A percentile compares a stretch with the other conserved stretches of the same genome.
Evolutionary conservation across 2,329 filamentous ascomycete genomes (phyloP).

Genomic region (Neonectria coccinea): DNA sequence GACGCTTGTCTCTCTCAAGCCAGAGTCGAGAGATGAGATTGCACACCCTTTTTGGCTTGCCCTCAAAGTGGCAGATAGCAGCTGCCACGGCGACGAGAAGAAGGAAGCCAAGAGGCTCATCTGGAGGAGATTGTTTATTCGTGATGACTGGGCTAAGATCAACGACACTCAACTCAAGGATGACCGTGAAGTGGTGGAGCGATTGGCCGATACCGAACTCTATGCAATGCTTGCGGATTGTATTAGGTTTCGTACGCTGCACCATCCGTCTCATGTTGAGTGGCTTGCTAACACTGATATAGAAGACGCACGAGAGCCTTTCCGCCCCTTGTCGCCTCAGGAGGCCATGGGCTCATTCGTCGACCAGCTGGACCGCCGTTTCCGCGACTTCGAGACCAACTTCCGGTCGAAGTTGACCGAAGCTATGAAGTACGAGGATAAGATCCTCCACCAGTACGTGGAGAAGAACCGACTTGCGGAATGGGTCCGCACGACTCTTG

Average conservation of each 20-base stretch:
- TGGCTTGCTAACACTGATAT: constrained; percentile 46
- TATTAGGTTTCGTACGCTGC: constrained; percentile 71
- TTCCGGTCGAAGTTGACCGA: constrained; percentile 75
- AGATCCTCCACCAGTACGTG: constrained; percentile 71
- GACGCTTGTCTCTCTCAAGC: constrained; percentile 73
- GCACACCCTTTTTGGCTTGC: constrained; percentile 80
- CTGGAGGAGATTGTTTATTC: constrained; percentile 88
- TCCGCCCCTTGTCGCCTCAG: constrained; percentile 62
- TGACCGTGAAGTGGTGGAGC: constrained; percentile 73
- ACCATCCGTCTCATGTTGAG: background rate
- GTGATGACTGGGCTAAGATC: constrained; percentile 85
- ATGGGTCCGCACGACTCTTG: constrained; percentile 66
- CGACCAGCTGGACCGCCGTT: constrained; percentile 70
- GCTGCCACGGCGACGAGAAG: constrained; percentile 66
- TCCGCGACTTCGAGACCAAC: constrained; percentile 69
- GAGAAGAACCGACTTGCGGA: constrained; percentile 76
- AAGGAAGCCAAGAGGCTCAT: constrained; percentile 72
- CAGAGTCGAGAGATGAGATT: constrained; percentile 63
- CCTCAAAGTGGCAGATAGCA: constrained; percentile 69
- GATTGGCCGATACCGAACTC: constrained; percentile 73
- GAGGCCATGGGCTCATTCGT: constrained; percentile 71
- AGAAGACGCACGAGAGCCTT: constrained; percentile 58
- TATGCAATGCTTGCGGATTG: constrained; percentile 75
- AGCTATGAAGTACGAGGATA: constrained; percentile 80
- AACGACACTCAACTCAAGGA: constrained; percentile 82